phyloP scores from a whole-genome alignment of 768 basidiomycete genomes.

The Agrocybe praecox region DNA sequence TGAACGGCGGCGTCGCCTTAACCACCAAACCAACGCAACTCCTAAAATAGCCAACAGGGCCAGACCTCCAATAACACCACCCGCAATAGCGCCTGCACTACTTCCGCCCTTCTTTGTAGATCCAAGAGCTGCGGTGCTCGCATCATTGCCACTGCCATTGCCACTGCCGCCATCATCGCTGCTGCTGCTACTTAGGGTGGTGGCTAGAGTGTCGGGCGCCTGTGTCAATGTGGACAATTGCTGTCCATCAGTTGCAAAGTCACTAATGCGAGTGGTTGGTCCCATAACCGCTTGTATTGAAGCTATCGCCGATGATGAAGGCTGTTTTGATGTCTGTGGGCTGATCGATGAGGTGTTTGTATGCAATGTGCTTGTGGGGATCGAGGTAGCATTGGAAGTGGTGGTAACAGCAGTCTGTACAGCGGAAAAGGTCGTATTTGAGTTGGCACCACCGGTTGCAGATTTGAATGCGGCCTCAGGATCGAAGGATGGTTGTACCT shows the following conservation, averaged over 20 bases:
- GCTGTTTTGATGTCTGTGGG: too few relatives aligned
- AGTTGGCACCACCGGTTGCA: too few relatives aligned
- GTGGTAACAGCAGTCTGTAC: too few relatives aligned
- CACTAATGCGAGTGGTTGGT: not conserved
- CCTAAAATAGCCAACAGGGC: conserved; percentile 31
- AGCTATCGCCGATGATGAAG: too few relatives aligned
- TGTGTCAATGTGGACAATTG: not conserved
- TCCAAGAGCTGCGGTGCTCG: not conserved
- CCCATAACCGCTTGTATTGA: not conserved
- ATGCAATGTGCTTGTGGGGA: too few relatives aligned
- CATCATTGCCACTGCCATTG: not conserved
- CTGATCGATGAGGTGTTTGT: too few relatives aligned
- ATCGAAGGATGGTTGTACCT: conserved; percentile 3
- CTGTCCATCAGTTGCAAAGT: not conserved
- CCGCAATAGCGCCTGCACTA: conserved; percentile 46
- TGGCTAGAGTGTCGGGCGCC: not conserved
- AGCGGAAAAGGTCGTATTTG: too few relatives aligned
- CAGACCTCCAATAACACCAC: conserved; percentile 47
- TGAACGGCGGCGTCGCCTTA: conserved; percentile 10
- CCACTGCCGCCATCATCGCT: not conserved
- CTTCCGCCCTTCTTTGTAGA: conserved; percentile 1
- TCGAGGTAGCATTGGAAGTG: too few relatives aligned
- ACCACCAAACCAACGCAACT: conserved; percentile 20
- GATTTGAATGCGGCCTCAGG: not conserved
- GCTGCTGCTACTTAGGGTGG: not conserved